Conservation (phyloP, 495 filamentous ascomycete species). For the Penicillium egyptiacum region DNA sequence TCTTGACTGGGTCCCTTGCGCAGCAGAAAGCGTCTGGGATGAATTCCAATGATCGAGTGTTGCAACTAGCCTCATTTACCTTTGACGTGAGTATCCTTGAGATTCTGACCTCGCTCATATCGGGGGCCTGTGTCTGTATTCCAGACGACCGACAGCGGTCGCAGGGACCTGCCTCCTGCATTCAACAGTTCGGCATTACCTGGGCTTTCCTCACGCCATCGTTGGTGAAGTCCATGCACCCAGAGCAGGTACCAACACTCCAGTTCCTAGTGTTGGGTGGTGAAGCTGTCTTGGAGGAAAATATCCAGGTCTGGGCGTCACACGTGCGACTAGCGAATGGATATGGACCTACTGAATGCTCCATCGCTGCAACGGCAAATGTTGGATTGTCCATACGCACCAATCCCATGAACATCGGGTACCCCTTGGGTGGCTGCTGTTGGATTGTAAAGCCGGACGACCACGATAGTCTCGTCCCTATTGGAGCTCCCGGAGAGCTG, state of each 20-base stretch:
- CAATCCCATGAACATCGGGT: conserved; percentile 27
- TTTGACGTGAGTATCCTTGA: conserved; percentile 40
- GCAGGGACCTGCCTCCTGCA: conserved; percentile 28
- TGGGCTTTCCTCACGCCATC: conserved; percentile 32
- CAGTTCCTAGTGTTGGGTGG: conserved; percentile 37
- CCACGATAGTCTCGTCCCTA: conserved; percentile 28
- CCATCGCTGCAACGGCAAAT: conserved; percentile 33
- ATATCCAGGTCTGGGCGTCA: conserved; percentile 18
- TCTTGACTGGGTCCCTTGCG: conserved; percentile 25
- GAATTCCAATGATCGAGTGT: conserved; percentile 27
- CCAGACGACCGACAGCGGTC: conserved; percentile 19
- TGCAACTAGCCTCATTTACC: conserved; percentile 41
- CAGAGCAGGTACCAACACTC: conserved; percentile 35
- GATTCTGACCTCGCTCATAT: conserved; percentile 35
- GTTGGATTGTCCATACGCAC: background rate
- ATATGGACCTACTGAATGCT: conserved; percentile 45
- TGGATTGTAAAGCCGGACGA: conserved; percentile 44
- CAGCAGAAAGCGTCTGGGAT: conserved; percentile 30
- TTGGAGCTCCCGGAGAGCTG: conserved; percentile 45
- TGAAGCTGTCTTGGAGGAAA: conserved; percentile 37
- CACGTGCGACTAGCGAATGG: conserved; percentile 34
- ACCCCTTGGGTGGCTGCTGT: conserved; percentile 30
- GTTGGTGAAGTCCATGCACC: conserved; percentile 32
- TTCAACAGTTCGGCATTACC: conserved; percentile 24
- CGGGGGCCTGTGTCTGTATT: conserved; percentile 34